These are phyloP conservation scores for Trichosporon coremiiforme DNA, from an alignment of 1,284 basidiomycete genomes.

Conservation along the genomic window DNA sequence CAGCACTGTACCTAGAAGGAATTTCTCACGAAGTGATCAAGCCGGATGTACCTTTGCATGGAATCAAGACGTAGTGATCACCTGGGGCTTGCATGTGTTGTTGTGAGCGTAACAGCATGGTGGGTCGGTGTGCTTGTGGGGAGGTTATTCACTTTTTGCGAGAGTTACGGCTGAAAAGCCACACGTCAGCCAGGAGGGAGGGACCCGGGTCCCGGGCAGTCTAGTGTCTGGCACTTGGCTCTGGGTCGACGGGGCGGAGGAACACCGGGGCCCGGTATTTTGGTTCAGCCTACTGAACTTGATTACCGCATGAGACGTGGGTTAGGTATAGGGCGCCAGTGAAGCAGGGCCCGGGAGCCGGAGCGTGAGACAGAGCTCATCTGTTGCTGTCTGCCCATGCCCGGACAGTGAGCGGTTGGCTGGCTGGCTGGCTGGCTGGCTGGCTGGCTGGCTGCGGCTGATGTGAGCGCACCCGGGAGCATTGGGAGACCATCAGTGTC, in stretches of 20 bases:
- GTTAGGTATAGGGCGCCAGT: too few relatives aligned
- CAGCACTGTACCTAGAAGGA: not conserved
- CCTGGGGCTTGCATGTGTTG: not conserved
- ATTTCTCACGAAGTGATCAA: not conserved
- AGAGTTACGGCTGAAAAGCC: not conserved
- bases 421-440: too few relatives aligned
- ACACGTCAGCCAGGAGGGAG: not conserved
- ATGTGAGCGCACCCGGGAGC: not conserved
- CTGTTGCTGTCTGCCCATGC: not conserved
- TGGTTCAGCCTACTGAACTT: slow-evolving; percentile 4
- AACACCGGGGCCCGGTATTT: not conserved
- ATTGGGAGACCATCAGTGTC: not conserved
- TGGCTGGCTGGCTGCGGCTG: not conserved
- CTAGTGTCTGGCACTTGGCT: not conserved
- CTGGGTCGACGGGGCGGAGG: not conserved
- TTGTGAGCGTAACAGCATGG: not conserved
- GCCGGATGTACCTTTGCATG: not conserved
- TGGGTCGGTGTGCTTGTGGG: not conserved
- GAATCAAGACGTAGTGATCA: not conserved
- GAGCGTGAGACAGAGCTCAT: not conserved
- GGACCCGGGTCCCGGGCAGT: too few relatives aligned
- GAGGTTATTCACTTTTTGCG: not conserved
- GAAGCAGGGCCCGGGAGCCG: not conserved
- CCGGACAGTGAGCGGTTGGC: not conserved
- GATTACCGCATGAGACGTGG: not conserved